These are phyloP conservation scores for Immersiella caudata DNA, from an alignment of 495 filamentous ascomycete species.

Conservation along the genomic window DNA sequence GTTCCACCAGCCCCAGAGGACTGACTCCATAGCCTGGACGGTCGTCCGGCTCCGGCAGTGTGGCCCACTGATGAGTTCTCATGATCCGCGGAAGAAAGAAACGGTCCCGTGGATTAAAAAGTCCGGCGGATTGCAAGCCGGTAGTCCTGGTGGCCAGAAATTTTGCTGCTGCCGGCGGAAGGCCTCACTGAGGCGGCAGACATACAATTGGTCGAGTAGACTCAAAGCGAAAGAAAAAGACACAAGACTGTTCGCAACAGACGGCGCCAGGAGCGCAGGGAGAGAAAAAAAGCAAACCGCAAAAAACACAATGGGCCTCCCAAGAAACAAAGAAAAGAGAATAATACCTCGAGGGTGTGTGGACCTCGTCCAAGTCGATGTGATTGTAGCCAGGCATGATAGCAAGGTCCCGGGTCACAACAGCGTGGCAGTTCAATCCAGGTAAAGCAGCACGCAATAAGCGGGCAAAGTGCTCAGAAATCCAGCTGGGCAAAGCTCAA, in stretches of 20 bases:
- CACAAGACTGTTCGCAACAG: slow-evolving; percentile 36
- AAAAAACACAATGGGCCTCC: slow-evolving; percentile 42
- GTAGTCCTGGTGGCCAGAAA: neutral
- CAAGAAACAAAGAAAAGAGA: slow-evolving; percentile 36
- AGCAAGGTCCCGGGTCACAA: slow-evolving; percentile 44
- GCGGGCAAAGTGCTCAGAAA: slow-evolving; percentile 26
- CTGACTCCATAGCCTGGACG: slow-evolving; percentile 10
- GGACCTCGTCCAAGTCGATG: slow-evolving; percentile 55
- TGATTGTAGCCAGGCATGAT: slow-evolving; percentile 54
- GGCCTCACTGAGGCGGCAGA: slow-evolving; percentile 33
- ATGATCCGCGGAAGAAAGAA: slow-evolving; percentile 3
- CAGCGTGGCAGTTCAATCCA: slow-evolving; percentile 45
- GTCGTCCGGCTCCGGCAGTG: slow-evolving; percentile 13
- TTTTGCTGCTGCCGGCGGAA: slow-evolving; percentile 8
- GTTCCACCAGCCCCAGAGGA: slow-evolving; percentile 16
- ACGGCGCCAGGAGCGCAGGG: slow-evolving; percentile 16
- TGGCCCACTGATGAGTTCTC: slow-evolving; percentile 1
- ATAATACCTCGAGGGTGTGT: slow-evolving; percentile 58
- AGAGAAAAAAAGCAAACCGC: slow-evolving; percentile 1
- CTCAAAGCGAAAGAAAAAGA: slow-evolving; percentile 31
- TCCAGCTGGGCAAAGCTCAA: slow-evolving; percentile 25
- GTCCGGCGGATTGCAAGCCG: slow-evolving; percentile 16
- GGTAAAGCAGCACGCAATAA: slow-evolving; percentile 20
- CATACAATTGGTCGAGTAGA: neutral
- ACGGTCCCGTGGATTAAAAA: slow-evolving; percentile 2